Evolutionary conservation across 2,329 filamentous ascomycete genomes (phyloP).

Genomic region (Penicillium sp.): DNA sequence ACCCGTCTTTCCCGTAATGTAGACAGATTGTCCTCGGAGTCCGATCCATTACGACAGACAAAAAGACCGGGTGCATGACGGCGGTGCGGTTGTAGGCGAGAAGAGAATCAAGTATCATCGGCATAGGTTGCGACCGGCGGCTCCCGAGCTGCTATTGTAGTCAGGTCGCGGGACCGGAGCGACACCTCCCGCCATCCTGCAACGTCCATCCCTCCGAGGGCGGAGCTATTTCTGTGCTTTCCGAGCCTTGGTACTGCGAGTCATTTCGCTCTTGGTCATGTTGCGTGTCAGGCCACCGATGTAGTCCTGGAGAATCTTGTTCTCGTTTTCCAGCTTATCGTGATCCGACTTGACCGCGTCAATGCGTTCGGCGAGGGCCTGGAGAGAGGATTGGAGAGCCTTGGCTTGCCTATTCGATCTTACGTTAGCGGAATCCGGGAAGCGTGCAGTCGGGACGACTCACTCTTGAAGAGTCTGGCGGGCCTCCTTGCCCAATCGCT

Average conservation of each 20-base stretch:
- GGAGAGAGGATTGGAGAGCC: conserved; percentile 80
- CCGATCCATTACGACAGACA: background rate
- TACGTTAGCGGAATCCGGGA: background rate
- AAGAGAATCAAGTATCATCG: background rate
- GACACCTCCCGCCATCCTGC: conserved; percentile 10
- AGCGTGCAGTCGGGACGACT: conserved; percentile 29
- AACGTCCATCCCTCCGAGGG: conserved; percentile 5
- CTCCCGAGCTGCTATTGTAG: background rate
- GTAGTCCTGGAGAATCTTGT: conserved; percentile 96
- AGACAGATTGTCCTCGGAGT: background rate
- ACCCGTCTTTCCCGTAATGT: background rate
- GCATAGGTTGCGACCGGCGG: background rate
- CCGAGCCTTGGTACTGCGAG: conserved; percentile 53
- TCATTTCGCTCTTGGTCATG: conserved; percentile 56
- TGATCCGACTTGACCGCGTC: conserved; percentile 93
- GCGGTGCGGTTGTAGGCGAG: background rate
- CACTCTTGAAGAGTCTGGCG: conserved; percentile 63
- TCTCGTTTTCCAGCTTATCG: conserved; percentile 93
- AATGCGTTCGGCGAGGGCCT: conserved; percentile 88
- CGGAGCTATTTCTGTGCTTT: conserved; percentile 39
- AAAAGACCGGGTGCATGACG: background rate
- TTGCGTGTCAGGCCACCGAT: conserved; percentile 92
- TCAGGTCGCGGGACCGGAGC: conserved; percentile 8
- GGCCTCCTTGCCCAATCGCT: conserved; percentile 80
- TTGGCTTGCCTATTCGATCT: conserved; percentile 69